phyloP scores from a whole-genome alignment of 1,139 yeast genomes.

The Geotrichum fermentans region DNA sequence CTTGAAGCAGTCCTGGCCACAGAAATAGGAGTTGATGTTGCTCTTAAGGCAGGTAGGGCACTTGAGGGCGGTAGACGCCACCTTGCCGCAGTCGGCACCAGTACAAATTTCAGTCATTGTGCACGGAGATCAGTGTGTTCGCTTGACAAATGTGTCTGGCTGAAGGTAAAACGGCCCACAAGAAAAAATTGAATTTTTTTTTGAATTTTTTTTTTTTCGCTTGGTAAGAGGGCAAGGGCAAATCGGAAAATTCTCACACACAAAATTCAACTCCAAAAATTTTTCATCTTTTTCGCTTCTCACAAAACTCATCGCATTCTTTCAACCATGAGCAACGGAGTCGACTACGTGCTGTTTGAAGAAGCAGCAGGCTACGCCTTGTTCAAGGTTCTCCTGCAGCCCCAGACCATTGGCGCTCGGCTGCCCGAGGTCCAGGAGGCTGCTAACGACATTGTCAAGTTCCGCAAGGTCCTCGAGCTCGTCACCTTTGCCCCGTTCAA shows the following conservation, averaged over 20 bases:
- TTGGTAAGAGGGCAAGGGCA: slow-evolving; percentile 5
- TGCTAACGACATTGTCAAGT: slow-evolving; percentile 76
- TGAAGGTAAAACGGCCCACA: too few species aligned
- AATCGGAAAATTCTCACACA: neutral
- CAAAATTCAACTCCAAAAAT: slow-evolving; percentile 3
- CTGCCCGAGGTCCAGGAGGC: slow-evolving; percentile 93
- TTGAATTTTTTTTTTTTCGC: neutral
- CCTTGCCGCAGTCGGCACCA: slow-evolving; percentile 80
- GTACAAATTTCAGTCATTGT: slow-evolving; percentile 43
- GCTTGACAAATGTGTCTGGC: too few species aligned
- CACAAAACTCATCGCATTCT: neutral
- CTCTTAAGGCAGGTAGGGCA: slow-evolving; percentile 89
- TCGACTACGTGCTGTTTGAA: slow-evolving; percentile 92
- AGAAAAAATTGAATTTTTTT: neutral
- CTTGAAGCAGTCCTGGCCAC: slow-evolving; percentile 82
- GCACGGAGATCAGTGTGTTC: too few species aligned
- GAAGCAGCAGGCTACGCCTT: slow-evolving; percentile 98
- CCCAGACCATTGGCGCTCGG: slow-evolving; percentile 89
- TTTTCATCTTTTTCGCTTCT: slow-evolving; percentile 5
- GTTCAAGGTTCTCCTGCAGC: slow-evolving; percentile 89
- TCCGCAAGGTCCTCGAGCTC: slow-evolving; percentile 88
- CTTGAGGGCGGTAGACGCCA: slow-evolving; percentile 66
- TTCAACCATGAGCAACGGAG: slow-evolving; percentile 27
- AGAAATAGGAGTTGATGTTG: slow-evolving; percentile 59
- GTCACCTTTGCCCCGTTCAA: slow-evolving; percentile 97